A percentile compares a stretch with the other conserved stretches of the same genome.
Evolutionary conservation across 225 moss, liverwort and hornwort species (phyloP).

Genomic region (Neckera pumila): DNA sequence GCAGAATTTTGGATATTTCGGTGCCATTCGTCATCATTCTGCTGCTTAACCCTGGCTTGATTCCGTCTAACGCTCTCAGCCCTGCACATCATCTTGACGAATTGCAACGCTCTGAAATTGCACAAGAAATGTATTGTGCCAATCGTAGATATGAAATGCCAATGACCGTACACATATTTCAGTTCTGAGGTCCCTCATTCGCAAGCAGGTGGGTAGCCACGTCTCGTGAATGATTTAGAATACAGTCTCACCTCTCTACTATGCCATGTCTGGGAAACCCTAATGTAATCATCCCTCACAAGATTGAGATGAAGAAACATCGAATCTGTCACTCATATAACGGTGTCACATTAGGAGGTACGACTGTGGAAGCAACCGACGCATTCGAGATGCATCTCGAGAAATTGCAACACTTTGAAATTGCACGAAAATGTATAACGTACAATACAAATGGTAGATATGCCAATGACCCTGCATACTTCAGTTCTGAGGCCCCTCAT

Average conservation of each 20-base stretch:
- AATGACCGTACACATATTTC: background rate
- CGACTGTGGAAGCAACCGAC: background rate
- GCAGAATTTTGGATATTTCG: background rate
- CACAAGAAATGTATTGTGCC: background rate
- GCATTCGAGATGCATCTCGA: background rate
- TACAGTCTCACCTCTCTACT: background rate
- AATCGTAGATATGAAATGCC: background rate
- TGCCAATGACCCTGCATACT: background rate
- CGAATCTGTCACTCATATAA: background rate
- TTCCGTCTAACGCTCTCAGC: constrained; percentile 32
- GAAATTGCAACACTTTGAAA: background rate
- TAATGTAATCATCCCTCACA: background rate
- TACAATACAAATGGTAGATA: background rate
- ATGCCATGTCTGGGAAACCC: background rate
- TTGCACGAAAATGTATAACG: background rate
- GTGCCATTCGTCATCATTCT: background rate
- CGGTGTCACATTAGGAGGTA: background rate
- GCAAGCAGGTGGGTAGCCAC: background rate
- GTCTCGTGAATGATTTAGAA: background rate
- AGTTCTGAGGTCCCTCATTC: background rate
- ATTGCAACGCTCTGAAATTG: background rate
- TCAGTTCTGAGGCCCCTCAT: background rate
- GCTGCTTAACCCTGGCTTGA: constrained; percentile 15
- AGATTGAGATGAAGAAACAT: background rate
- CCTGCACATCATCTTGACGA: constrained; percentile 4